phyloP scores from a whole-genome alignment of 106 monocot genomes.

The Dendrobium officinale region DNA sequence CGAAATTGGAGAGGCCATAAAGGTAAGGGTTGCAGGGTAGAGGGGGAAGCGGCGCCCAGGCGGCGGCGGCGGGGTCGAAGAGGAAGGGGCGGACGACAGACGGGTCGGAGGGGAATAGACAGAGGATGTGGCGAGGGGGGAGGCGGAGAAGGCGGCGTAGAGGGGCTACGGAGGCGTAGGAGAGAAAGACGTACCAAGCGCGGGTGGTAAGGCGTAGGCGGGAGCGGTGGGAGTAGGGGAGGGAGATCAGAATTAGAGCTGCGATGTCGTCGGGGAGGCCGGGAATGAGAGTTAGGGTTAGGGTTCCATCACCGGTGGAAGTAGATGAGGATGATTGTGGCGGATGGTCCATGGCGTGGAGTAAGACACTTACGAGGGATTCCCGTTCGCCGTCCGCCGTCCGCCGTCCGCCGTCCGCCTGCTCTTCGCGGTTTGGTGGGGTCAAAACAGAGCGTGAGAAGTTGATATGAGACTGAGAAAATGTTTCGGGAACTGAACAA shows the following conservation, averaged over 20 bases:
- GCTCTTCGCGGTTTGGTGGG: too few relatives aligned
- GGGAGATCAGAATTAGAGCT: constrained; percentile 48
- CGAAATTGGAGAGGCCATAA: constrained; percentile 58
- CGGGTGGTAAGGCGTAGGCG: constrained; percentile 50
- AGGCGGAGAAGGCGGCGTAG: constrained; percentile 32
- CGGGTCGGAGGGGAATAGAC: constrained; percentile 65
- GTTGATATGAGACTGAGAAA: too few relatives aligned
- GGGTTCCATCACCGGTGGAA: neutral
- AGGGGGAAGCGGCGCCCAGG: constrained; percentile 41
- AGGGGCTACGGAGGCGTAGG: constrained; percentile 21
- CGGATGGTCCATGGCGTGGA: neutral
- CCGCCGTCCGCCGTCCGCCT: too few relatives aligned
- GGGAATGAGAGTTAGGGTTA: constrained; percentile 43
- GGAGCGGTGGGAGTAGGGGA: constrained; percentile 50
- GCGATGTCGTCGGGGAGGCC: constrained; percentile 75
- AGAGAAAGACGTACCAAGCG: constrained; percentile 37
- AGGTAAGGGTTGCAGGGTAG: constrained; percentile 38
- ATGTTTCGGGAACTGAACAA: too few relatives aligned
- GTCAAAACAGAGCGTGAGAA: too few relatives aligned
- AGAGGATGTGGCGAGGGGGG: constrained; percentile 42
- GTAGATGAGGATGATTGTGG: neutral
- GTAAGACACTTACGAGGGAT: neutral
- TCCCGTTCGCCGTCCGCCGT: too few relatives aligned
- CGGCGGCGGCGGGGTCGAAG: constrained; percentile 53
- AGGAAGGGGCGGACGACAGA: constrained; percentile 48